Base-by-base conservation (phyloP, 768 basidiomycete species). In the Phallus indusiatus region DNA sequence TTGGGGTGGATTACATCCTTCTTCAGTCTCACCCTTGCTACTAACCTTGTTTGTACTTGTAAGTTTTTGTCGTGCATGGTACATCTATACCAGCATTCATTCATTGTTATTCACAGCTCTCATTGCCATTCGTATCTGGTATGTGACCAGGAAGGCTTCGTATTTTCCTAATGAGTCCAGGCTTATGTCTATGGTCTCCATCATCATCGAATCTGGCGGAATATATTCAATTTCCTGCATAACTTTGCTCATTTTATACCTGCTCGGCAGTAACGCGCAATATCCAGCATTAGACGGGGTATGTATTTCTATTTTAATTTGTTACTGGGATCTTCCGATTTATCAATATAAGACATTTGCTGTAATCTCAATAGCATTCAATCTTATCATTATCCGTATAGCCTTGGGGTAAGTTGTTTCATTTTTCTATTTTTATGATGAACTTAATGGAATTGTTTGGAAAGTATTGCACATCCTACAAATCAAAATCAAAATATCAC, bases 311-410 rank as follows among this genome's bases (percentile, higher is more conserved):
- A 48, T 22, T 14, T 49, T n/a, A n/a, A n/a, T 21, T 46, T 8
- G 35, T 55, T 6, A 18, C 22, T 10, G 56, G 36, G 2, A 11
- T 18, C 56, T 34, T 20, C 5, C 7, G n/a, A n/a, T 5, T 14
- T 5, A 42, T 55, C n/a, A n/a, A n/a, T n/a, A n/a, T n/a, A n/a
- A 74, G 74, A 64, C 71, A 47, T 69, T 68, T 6, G 74, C 72
- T 16, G 71, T 75, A 56, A 75, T 75, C 55, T 72, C 70, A 53
- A 67, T 71, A 33, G 74, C 73, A 0, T 76, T 76, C 63, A 73
- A 73, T 20, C 64, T 76, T 61, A 70, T 76, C 62, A 76, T 74
- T 54, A 70, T 75, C 49, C 73, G 73, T 24, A 68, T 75, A 47
- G 75, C 57, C 1, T 33, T 59, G 16, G 57, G 57, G 55, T 56